phyloP scores from a whole-genome alignment of 2,329 filamentous ascomycete species.

The Emergomyces orientalis region DNA sequence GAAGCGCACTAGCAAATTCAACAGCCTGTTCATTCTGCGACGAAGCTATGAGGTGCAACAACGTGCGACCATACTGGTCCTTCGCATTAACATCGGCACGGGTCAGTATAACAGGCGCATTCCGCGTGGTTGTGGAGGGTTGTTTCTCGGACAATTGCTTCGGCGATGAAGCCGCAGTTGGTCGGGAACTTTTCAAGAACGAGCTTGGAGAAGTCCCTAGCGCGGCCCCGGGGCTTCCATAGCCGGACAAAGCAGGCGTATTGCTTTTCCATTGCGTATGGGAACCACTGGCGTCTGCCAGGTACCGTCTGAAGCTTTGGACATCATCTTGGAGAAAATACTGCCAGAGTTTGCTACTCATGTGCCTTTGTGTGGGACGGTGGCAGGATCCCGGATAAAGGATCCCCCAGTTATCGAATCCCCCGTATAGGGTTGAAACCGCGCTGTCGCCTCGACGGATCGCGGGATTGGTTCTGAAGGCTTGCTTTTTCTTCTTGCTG shows the following conservation, averaged over 20 bases:
- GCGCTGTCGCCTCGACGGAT: constrained; percentile 76
- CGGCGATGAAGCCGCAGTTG: constrained; percentile 38
- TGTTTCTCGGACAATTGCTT: constrained; percentile 36
- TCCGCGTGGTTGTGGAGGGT: constrained; percentile 16
- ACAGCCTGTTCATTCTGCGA: constrained; percentile 60
- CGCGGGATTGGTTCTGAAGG: constrained; percentile 78
- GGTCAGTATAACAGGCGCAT: constrained; percentile 32
- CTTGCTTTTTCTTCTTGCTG: constrained; percentile 37
- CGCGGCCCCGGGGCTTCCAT: constrained; percentile 21
- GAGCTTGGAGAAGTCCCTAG: constrained; percentile 24
- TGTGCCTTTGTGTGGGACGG: constrained; percentile 44
- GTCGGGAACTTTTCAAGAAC: constrained; percentile 42
- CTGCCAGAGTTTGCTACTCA: constrained; percentile 97
- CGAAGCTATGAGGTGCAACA: constrained; percentile 76
- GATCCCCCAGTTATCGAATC: constrained; percentile 2
- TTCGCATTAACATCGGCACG: constrained; percentile 72
- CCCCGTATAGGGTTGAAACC: constrained; percentile 45
- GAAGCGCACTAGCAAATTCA: constrained; percentile 66
- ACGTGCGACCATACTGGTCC: constrained; percentile 69
- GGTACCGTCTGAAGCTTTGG: constrained; percentile 81
- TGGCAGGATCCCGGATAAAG: not conserved
- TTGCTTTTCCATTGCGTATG: constrained; percentile 23
- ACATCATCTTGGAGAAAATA: constrained; percentile 96
- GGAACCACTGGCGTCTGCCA: constrained; percentile 56
- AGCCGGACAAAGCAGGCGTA: constrained; percentile 18